Evolutionary conservation across 2,329 filamentous ascomycete species (phyloP), one percentile per base, ranked within the genome.

Genomic region (Fusarium agapanthi): DNA sequence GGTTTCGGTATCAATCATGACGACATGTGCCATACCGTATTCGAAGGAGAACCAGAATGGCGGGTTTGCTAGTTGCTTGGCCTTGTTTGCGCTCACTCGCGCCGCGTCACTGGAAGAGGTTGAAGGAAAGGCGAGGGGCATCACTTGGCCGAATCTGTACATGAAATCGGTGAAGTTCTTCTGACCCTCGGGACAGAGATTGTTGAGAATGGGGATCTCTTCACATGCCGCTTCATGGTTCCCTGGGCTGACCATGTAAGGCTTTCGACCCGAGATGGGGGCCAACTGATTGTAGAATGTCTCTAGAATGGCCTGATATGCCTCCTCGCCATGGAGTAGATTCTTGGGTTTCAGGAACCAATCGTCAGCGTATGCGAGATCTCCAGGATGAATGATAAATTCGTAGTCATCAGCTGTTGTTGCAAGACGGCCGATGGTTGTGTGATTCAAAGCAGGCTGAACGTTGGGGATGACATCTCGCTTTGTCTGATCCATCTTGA

Each of bases 1-100:
- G 9, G 77, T 79, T 51, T 79, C 77, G 3, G 77, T 79, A 18
- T 88, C 85, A 1, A 80, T 65, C 63, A 76, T 76, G 26, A 79
- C 67, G 8, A 79, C 68, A 45, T 79, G 77, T 1, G 70, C 76
- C 77, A 80, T 78, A 15, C 75, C 72, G 41, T 78, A 76, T 3
- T 77, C 70, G 30, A 72, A 77, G 2, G 72, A 75, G 44, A 74
- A 77, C 75, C 75, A 77, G 44, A 77, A 77, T 5, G 69, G 69
- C 1, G 69, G 69, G 16, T 72, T 72, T 6, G 69, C 60, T 2
- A 72, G 69, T 12, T 72, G 50, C 20, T 59, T 72, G 0, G 69
- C 69, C 26, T 72, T 75, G 16, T 72, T 75, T 4, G 67, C 75
- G 20, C 54, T 71, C 1, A 67, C 62, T 12, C 45, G 50, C 5